Evolutionary conservation across 2,329 filamentous ascomycete species (phyloP), one percentile per base, ranked within the genome.

Genomic region (Epichloe baconii): DNA sequence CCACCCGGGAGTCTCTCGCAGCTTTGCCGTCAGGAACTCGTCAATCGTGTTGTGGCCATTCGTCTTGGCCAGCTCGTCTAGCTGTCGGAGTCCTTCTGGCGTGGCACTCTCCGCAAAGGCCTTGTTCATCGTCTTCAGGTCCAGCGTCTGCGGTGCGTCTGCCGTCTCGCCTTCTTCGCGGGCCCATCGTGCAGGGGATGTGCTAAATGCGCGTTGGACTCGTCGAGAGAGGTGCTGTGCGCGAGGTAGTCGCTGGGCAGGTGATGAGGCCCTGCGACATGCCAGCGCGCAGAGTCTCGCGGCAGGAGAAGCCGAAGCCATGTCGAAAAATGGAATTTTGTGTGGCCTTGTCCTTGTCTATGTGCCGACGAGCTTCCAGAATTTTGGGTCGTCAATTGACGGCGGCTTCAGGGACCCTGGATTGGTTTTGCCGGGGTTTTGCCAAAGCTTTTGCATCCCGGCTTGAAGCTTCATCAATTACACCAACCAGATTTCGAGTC

Each of bases 241-340:
- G 38, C 56, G 58, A 34, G 58, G 53, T 7, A 61, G 53, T 50
- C 52, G 55, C 38, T 56, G 59, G 10, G 58, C 52, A 50, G 57
- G 57, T 49, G 59, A 37, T 11, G 47, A 51, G 44, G 60, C 58
- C 49, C 62, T 61, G 38, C 64, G 66, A 56, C 66, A 69, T 42
- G 61, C 59, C 53, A 64, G 50, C 38, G 59, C 53, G 56, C 67
- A 69, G 52, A 70, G 60, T 60, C 68, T 64, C 50, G 62, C 61
- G 58, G 66, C 66, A 57, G 59, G 62, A 52, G 65, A 66, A 57
- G 67, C 62, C 59, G 68, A 65, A 54, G 68, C 65, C 68, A 71
- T 71, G 57, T 56, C 43, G 26, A 44, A 36, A 36, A 3, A 6
- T 46, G 42, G 17, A 31, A 31, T 31, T 11, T 15, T 44, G 31